Evolutionary conservation across 2,329 filamentous ascomycete genomes (phyloP), one percentile per base, ranked within the genome.

Genomic region (Aspergillus oerlinghausenensis): DNA sequence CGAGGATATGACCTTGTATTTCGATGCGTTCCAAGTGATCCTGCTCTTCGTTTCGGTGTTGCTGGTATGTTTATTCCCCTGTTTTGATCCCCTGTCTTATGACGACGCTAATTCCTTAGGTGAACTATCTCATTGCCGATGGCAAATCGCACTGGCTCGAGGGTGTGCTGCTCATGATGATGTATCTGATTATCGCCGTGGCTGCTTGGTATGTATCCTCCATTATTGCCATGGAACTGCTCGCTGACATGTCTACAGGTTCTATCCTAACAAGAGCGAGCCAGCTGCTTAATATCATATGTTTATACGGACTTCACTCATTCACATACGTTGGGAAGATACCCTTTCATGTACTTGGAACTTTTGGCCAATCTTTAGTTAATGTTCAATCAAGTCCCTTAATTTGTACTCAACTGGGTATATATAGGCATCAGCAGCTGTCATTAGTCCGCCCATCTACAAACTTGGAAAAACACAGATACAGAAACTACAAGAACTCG

Each of bases 21-120:
- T 96, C 70, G 90, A 95, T 68, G 86, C 86, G 0, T 97, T 97
- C 79, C 90, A 96, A 75, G 87, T 96, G 14, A 88, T 80, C 2
- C 74, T 83, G 1, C 71, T 87, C 1, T 87, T 87, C 58, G 80
- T 86, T 25, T 73, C 77, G n/a, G 75, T 80, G 21, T 65, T 80
- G 28, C 63, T 80, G 58, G 77, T 74, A 66, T 51, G 70, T 61
- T 23, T 14, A 21, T 6, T 6, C 6, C 1, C 9, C 35, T 26
- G 25, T 26, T 26, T 26, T 26, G 29, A 32, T 14, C 11, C 1
- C 9, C 9, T 29, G 28, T 29, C 11, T 14, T 35, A 35, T 35
- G 4, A 35, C 5, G 32, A 17, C 2, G 11, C 67, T 23, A 38
- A 38, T 50, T 9, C 35, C 8, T 14, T 63, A 84, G 60, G 82